Percentiles rank a stretch among this genome's conserved stretches.
phyloP scores from a whole-genome alignment of 2,329 filamentous ascomycete species.

The Zopfia rhizophila region DNA sequence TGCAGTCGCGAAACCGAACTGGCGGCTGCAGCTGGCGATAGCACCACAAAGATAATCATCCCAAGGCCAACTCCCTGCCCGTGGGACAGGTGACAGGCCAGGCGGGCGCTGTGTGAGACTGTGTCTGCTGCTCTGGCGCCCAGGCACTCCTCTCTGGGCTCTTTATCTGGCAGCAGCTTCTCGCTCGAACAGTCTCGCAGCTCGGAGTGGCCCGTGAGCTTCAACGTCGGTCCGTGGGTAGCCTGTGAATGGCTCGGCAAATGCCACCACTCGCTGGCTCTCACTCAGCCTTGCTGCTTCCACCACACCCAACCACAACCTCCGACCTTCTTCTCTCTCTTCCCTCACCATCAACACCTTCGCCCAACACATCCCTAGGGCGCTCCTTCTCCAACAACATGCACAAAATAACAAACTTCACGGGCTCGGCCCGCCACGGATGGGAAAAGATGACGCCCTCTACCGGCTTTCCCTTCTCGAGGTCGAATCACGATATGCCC shows the following conservation, averaged over 20 bases:
- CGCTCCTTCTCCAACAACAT: slow-evolving; percentile 55
- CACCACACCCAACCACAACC: slow-evolving; percentile 18
- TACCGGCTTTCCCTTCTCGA: slow-evolving; percentile 70
- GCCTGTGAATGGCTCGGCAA: no score
- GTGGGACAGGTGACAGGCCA: neutral
- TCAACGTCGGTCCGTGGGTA: no score
- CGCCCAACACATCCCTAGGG: slow-evolving; percentile 38
- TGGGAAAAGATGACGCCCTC: slow-evolving; percentile 74
- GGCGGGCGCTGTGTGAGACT: neutral
- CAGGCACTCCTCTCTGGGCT: no score
- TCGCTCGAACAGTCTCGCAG: no score
- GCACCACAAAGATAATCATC: no score
- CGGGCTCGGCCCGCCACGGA: slow-evolving; percentile 72
- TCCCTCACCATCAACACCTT: slow-evolving; percentile 26
- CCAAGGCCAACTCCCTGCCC: no score
- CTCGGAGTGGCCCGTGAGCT: no score
- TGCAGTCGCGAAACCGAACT: no score
- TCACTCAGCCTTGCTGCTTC: slow-evolving; percentile 15
- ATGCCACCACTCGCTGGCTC: slow-evolving; percentile 31
- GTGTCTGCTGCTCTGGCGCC: no score
- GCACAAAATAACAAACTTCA: slow-evolving; percentile 76
- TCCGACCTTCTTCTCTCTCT: slow-evolving; percentile 18
- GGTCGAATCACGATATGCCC: slow-evolving; percentile 66
- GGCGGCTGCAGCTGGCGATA: no score
- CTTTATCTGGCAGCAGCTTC: no score